These are phyloP conservation scores for Aquilaria sinensis DNA, from an alignment of 345 rosid genomes.

Conservation along the genomic window DNA sequence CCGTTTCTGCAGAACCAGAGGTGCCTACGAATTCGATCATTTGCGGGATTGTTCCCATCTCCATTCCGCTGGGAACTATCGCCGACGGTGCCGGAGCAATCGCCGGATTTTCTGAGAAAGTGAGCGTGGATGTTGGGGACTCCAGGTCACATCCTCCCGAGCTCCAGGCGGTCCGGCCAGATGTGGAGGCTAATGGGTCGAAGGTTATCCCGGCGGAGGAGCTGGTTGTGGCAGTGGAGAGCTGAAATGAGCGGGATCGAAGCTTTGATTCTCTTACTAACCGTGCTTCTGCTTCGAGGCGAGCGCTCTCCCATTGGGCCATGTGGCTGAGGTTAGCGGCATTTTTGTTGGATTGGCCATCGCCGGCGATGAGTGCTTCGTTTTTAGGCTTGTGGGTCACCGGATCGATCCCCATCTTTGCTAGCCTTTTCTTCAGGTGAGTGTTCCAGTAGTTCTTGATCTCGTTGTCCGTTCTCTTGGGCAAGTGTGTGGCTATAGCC, in stretches of 20 bases:
- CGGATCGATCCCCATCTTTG: slow-evolving; percentile 80
- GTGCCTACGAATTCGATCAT: slow-evolving; percentile 49
- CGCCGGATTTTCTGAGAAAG: slow-evolving; percentile 47
- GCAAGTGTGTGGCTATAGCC: slow-evolving; percentile 72
- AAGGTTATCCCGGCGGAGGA: not conserved
- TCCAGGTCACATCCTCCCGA: slow-evolving; percentile 37
- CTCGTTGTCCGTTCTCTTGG: slow-evolving; percentile 75
- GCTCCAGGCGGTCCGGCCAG: slow-evolving; percentile 18
- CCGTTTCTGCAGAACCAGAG: slow-evolving; percentile 40
- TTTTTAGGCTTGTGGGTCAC: slow-evolving; percentile 70
- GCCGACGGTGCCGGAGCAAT: slow-evolving; percentile 17
- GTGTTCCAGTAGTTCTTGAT: slow-evolving; percentile 84
- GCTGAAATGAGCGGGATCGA: slow-evolving; percentile 46
- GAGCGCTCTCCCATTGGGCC: slow-evolving; percentile 96
- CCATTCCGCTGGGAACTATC: slow-evolving; percentile 16
- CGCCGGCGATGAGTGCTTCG: slow-evolving; percentile 42
- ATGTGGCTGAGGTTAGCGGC: slow-evolving; percentile 77
- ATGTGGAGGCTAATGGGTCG: slow-evolving; percentile 20
- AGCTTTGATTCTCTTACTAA: slow-evolving; percentile 78
- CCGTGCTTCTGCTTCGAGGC: slow-evolving; percentile 89
- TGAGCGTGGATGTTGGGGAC: slow-evolving; percentile 86
- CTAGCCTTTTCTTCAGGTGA: slow-evolving; percentile 56
- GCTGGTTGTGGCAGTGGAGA: slow-evolving; percentile 17
- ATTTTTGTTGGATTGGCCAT: slow-evolving; percentile 51
- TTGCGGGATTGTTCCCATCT: slow-evolving; percentile 24